Evolutionary conservation across 371 early-diverging fungal species (phyloP).

Genomic region (Lichtheimia ornata): DNA sequence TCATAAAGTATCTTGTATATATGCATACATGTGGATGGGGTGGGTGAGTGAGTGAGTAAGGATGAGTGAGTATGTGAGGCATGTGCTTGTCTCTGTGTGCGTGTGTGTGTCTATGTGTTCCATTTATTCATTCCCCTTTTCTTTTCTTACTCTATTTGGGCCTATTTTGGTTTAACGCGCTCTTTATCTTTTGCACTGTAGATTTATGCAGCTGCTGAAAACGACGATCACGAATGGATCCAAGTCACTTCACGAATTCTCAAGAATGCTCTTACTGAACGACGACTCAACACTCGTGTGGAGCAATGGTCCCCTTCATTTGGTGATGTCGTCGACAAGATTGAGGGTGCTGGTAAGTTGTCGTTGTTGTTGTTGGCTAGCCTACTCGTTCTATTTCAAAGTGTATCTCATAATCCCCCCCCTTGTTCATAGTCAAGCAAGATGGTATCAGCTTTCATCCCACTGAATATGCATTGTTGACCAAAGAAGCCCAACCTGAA

Average conservation of each 20-base stretch:
- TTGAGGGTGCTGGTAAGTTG: constrained; percentile 15
- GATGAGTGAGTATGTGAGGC: too few species aligned
- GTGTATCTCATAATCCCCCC: not conserved
- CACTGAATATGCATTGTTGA: constrained; percentile 12
- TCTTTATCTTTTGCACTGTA: too few species aligned
- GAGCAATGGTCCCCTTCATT: constrained; percentile 12
- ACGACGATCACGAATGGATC: constrained; percentile 18
- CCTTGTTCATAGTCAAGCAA: constrained; percentile 14
- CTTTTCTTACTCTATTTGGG: too few species aligned
- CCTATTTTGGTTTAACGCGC: too few species aligned
- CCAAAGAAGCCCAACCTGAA: constrained; percentile 6
- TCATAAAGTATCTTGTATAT: too few species aligned
- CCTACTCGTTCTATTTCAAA: too few species aligned
- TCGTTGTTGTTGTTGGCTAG: too few species aligned
- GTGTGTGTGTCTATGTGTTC: too few species aligned
- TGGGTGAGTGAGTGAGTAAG: too few species aligned
- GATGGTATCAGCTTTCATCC: constrained; percentile 22
- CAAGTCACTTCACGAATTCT: constrained; percentile 9
- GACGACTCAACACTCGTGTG: constrained; percentile 9
- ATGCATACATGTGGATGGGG: too few species aligned
- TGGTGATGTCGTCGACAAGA: not conserved
- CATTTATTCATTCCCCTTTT: too few species aligned
- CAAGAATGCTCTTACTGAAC: constrained; percentile 1
- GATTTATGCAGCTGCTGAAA: constrained; percentile 5
- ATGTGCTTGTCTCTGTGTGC: too few species aligned